Evolutionary conservation across 2,329 filamentous ascomycete genomes (phyloP).

Genomic region (Neopestalotiopsis clavispora): DNA sequence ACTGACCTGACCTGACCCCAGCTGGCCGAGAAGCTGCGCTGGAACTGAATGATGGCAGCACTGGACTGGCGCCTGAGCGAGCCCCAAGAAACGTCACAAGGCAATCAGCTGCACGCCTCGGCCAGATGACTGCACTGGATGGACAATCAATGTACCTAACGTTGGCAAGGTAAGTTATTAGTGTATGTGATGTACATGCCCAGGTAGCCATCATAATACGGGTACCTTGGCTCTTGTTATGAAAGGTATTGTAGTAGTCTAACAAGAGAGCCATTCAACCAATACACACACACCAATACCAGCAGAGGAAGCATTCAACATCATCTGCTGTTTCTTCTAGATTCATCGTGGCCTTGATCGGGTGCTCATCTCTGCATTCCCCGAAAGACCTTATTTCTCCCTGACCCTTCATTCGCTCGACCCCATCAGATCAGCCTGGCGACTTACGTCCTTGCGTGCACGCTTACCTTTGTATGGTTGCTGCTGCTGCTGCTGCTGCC

Average conservation of each 20-base stretch:
- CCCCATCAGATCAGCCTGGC: background rate
- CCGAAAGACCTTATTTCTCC: background rate
- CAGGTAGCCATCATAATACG: no score
- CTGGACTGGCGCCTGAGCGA: background rate
- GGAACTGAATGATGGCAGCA: no score
- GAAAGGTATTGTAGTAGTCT: no score
- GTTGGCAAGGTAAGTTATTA: background rate
- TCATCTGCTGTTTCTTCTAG: background rate
- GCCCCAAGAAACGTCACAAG: slow-evolving; percentile 3
- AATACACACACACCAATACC: background rate
- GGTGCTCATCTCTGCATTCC: background rate
- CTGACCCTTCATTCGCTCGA: background rate
- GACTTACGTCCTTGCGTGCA: background rate
- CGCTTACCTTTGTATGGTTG: background rate
- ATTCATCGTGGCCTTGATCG: background rate
- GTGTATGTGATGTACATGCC: no score
- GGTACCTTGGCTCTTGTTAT: no score
- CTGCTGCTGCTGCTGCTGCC: background rate
- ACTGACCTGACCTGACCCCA: no score
- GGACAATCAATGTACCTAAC: background rate
- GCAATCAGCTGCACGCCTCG: slow-evolving; percentile 6
- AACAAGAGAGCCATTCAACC: background rate
- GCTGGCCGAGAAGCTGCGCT: no score
- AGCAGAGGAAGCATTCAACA: background rate
- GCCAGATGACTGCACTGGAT: slow-evolving; percentile 6